Percentiles rank a stretch among this genome's conserved stretches.
phyloP scores from a whole-genome alignment of 257 asterid species.

The Jacaranda mimosifolia region DNA sequence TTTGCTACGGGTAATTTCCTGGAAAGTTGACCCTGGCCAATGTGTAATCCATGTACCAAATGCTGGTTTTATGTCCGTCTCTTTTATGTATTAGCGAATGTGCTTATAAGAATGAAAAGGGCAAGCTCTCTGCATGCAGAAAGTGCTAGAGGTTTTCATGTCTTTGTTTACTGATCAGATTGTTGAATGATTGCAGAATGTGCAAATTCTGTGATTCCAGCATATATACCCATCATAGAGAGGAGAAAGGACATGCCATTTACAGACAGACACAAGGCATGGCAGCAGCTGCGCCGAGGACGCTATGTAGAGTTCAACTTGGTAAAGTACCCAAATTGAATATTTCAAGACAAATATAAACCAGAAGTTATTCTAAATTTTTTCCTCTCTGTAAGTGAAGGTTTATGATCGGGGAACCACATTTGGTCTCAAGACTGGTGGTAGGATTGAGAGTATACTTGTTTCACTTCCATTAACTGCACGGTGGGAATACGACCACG shows the following conservation, averaged over 20 bases:
- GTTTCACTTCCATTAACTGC: constrained; percentile 96
- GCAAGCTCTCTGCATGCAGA: constrained; percentile 12
- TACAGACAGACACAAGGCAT: constrained; percentile 75
- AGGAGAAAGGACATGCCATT: constrained; percentile 87
- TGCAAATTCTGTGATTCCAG: constrained; percentile 93
- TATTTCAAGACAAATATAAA: neutral
- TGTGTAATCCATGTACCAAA: constrained; percentile 9
- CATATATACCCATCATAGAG: constrained; percentile 87
- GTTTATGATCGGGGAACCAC: constrained; percentile 99
- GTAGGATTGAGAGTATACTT: constrained; percentile 98
- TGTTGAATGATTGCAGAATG: constrained; percentile 74
- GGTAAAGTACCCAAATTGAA: constrained; percentile 51
- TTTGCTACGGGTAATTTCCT: constrained; percentile 86
- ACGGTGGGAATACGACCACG: constrained; percentile 97
- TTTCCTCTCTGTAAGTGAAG: constrained; percentile 45
- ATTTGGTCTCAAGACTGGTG: constrained; percentile 98
- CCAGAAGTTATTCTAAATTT: constrained; percentile 29
- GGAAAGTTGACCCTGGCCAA: constrained; percentile 21
- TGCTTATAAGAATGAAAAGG: neutral
- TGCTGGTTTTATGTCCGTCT: neutral
- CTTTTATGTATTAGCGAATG: constrained; percentile 4
- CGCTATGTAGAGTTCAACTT: constrained; percentile 96
- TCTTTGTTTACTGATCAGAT: constrained; percentile 23
- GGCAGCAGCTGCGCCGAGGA: constrained; percentile 98
- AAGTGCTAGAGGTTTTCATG: constrained; percentile 1